Evolutionary conservation across 1,139 yeast species (phyloP), one percentile per base, ranked within the genome.

Genomic region (Taphrina confusa): DNA sequence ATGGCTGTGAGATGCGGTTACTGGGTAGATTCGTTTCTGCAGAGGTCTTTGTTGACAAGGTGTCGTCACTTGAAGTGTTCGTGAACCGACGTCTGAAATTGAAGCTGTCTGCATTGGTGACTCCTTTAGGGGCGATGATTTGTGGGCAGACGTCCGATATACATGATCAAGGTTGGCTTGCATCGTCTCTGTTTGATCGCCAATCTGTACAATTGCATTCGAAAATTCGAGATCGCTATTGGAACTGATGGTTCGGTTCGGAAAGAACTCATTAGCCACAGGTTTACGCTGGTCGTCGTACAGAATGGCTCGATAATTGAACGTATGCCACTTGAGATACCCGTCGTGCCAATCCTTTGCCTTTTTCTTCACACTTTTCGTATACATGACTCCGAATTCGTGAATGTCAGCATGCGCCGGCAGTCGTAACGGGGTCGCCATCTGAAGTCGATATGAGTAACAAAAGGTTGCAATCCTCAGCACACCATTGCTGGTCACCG

Each of bases 261-360:
- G 55, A 28, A 60, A 49, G 56, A 77, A 77, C 61, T 74, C 76
- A 9, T 73, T 69, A 11, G 74, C 74, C 2, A 79, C 73, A 22
- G 78, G 62, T 39, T 71, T 61, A 16, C 74, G 76, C 25, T 72
- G 75, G 12, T 74, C 76, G 62, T 75, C 76, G 57, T 70, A 71
- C 16, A 82, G 69, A 65, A 80, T 80, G 3, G 80, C 68, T 63
- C 79, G 77, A 55, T 75, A 73, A 67, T 82, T 82, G 69, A 78
- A 73, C 64, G 75, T 77, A 68, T 78, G 81, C 68, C 73, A 79
- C 61, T 72, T 74, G 51, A 82, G 69, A 22, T 63, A 68, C 1
- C 86, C 86, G 65, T 82, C 85, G 52, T 71, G 70, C 84, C 85
- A 82, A 61, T 71, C 73, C 69, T 81, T 81, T 42, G 76, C 76